Evolutionary conservation across 2,329 filamentous ascomycete genomes (phyloP).

Genomic region (Nigrospora sphaerica): DNA sequence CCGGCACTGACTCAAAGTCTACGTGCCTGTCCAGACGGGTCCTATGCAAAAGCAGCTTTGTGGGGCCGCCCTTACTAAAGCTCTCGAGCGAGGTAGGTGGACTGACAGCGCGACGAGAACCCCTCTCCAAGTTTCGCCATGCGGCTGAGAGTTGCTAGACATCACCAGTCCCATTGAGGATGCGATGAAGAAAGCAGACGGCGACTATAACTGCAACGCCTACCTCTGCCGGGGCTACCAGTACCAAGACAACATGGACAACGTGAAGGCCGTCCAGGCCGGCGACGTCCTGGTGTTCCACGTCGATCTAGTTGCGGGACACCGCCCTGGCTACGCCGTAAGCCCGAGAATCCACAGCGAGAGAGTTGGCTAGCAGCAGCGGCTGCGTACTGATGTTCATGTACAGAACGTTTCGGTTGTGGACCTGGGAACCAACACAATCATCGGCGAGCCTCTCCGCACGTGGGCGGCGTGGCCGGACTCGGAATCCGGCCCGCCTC

Average conservation of each 20-base stretch:
- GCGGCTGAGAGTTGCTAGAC: constrained; percentile 6
- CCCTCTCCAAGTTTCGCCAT: neutral
- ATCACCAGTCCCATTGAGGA: constrained; percentile 19
- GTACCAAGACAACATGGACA: constrained; percentile 21
- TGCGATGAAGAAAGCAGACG: constrained; percentile 13
- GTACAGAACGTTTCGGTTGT: constrained; percentile 41
- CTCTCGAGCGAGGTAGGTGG: constrained; percentile 11
- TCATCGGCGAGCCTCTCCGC: constrained; percentile 41
- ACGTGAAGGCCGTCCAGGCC: constrained; percentile 16
- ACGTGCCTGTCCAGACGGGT: constrained; percentile 9
- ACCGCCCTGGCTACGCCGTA: constrained; percentile 23
- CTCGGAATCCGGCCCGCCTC: constrained; percentile 11
- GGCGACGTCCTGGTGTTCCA: constrained; percentile 28
- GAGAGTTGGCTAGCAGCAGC: too few relatives aligned
- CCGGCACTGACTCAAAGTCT: neutral
- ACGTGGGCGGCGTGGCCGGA: constrained; percentile 28
- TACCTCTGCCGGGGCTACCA: constrained; percentile 23
- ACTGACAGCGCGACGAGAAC: neutral
- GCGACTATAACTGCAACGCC: constrained; percentile 16
- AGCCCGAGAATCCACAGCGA: neutral
- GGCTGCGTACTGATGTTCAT: constrained; percentile 8
- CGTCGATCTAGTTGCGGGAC: constrained; percentile 30
- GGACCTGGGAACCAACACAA: constrained; percentile 33
- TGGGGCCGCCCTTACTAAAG: constrained; percentile 10
- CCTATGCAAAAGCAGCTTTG: constrained; percentile 14